A percentile compares a stretch with the other conserved stretches of the same genome.
Evolutionary conservation across 108 stramenopile genomes (phyloP).

Genomic region (Seminavis robusta): DNA sequence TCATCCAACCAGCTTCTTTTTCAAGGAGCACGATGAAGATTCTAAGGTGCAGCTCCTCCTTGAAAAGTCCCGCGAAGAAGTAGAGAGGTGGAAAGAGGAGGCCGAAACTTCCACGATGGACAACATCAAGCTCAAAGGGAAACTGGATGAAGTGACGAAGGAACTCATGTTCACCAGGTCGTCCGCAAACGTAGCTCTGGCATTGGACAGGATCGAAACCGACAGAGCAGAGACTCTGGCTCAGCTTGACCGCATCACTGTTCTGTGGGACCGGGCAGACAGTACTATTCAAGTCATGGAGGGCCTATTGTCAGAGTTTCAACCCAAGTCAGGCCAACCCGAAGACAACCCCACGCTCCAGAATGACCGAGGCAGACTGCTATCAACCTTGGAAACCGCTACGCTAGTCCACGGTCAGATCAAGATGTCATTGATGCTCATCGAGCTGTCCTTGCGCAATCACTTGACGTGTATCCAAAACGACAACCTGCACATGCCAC

Average conservation of each 20-base stretch:
- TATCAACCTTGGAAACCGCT: constrained; percentile 33
- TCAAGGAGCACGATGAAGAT: too few species aligned
- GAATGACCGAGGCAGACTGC: constrained; percentile 21
- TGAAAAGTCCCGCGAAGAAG: constrained; percentile 6
- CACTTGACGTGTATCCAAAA: constrained; percentile 22
- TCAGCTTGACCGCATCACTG: constrained; percentile 24
- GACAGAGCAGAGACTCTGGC: constrained; percentile 25
- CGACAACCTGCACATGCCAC: constrained; percentile 8
- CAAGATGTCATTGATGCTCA: constrained; percentile 35
- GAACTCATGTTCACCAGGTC: constrained; percentile 10
- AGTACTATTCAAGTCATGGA: constrained; percentile 22
- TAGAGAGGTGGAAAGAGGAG: constrained; percentile 8
- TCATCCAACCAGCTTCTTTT: too few species aligned
- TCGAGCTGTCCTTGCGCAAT: constrained; percentile 44
- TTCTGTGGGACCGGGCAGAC: constrained; percentile 31
- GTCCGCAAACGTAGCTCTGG: constrained; percentile 1
- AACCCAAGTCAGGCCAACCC: constrained; percentile 12
- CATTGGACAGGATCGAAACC: constrained; percentile 12
- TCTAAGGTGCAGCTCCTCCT: not conserved
- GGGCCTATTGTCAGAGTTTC: constrained; percentile 16
- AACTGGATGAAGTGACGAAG: constrained; percentile 22
- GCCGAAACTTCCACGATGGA: constrained; percentile 18
- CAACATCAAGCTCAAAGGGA: not conserved
- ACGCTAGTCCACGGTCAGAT: constrained; percentile 39
- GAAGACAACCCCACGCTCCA: too few species aligned